A percentile compares a stretch with the other conserved stretches of the same genome.
These are phyloP conservation scores for Podospora pseudocomata DNA, from an alignment of 495 filamentous ascomycete species.

Conservation along the genomic window DNA sequence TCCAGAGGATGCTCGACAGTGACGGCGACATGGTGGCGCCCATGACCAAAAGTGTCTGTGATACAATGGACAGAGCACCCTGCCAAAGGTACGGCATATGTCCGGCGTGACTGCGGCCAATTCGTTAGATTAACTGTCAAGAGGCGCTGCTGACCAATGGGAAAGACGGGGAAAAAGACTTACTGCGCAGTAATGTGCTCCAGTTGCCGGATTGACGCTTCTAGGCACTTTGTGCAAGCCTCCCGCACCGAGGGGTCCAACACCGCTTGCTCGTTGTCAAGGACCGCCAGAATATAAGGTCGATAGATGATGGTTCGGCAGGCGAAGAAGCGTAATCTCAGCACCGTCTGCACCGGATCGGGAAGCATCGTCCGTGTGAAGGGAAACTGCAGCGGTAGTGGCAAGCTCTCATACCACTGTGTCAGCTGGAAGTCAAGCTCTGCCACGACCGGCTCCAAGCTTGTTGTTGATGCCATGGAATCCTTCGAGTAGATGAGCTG, in stretches of 20 bases:
- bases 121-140: conserved; percentile 40
- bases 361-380: conserved; percentile 59
- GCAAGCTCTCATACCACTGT: conserved; percentile 79
- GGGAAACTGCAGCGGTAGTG: conserved; percentile 69
- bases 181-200: conserved; percentile 75
- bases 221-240: conserved; percentile 75
- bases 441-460: conserved; percentile 69
- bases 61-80: conserved; percentile 76
- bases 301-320: conserved; percentile 83
- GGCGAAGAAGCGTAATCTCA: conserved; percentile 74
- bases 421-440: conserved; percentile 79
- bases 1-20: conserved; percentile 62
- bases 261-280: conserved; percentile 70
- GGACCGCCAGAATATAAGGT: conserved; percentile 74
- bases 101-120: conserved; percentile 63
- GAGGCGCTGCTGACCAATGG: conserved; percentile 21
- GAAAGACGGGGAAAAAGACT: conserved; percentile 33
- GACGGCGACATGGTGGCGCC: conserved; percentile 78
- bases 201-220: conserved; percentile 74
- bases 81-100: conserved; percentile 88
- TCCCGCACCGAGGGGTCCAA: conserved; percentile 67
- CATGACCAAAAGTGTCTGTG: conserved; percentile 76
- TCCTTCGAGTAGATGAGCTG: conserved; percentile 78
- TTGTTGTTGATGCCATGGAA: conserved; percentile 61
- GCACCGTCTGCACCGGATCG: conserved; percentile 73